These are phyloP conservation scores for Yarrowia sp. DNA, from an alignment of 805 yeast genomes.

Conservation along the genomic window DNA sequence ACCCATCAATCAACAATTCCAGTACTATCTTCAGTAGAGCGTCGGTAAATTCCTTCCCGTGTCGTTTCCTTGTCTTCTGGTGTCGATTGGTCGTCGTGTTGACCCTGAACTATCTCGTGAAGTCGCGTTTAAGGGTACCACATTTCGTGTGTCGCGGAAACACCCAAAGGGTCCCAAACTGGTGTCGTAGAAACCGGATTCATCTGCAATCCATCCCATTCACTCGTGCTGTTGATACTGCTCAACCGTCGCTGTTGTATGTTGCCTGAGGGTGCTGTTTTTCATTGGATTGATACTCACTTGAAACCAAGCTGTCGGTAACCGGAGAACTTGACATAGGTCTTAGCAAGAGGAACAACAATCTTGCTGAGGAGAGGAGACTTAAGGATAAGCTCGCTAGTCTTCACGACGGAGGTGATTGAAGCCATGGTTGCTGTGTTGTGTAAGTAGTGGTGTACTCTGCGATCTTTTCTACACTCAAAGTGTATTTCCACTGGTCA, in stretches of 20 bases:
- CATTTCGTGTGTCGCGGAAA: not conserved
- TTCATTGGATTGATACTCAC: slow-evolving; percentile 27
- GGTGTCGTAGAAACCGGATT: not conserved
- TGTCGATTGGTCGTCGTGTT: not conserved
- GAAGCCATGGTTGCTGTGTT: slow-evolving; percentile 36
- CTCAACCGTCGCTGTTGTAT: not conserved
- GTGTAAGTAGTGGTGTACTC: slow-evolving; percentile 22
- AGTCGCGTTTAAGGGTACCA: not conserved
- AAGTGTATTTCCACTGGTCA: slow-evolving; percentile 25
- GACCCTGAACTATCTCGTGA: not conserved
- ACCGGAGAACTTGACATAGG: slow-evolving; percentile 72
- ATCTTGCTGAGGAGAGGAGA: slow-evolving; percentile 75
- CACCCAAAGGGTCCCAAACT: not conserved
- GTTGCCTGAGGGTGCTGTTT: not conserved
- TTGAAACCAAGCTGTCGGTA: slow-evolving; percentile 92
- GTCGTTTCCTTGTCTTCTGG: not conserved
- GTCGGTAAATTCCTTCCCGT: not conserved
- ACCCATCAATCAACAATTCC: not conserved
- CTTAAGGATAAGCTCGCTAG: slow-evolving; percentile 69
- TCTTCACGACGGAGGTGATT: slow-evolving; percentile 40
- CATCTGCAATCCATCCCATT: not conserved
- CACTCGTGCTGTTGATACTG: not conserved
- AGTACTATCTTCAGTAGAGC: not conserved
- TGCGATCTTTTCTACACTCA: slow-evolving; percentile 24
- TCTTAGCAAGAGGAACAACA: slow-evolving; percentile 73